Evolutionary conservation across 176 grass and related monocot genomes (phyloP).

Genomic region (Zoysia pacifica): DNA sequence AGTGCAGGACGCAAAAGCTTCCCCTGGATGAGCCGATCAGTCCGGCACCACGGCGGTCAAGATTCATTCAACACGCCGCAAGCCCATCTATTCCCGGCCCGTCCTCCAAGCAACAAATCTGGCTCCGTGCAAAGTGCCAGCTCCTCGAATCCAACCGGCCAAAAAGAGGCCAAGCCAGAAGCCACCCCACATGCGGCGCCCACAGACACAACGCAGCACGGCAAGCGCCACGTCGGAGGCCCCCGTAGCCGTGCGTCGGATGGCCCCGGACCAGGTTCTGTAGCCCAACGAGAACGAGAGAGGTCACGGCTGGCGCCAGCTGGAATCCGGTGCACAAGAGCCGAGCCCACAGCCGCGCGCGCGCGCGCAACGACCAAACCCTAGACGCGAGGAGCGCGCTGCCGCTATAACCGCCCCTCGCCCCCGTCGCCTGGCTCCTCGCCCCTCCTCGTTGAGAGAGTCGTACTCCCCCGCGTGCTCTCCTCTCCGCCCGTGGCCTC

Average conservation of each 20-base stretch:
- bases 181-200: background rate
- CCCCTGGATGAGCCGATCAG: too few relatives aligned
- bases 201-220: background rate
- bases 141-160: slow-evolving; percentile 3
- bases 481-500: slow-evolving; percentile 53
- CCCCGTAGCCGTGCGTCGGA: background rate
- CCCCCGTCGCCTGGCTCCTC: background rate
- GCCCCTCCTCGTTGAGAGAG: slow-evolving; percentile 44
- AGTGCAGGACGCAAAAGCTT: too few relatives aligned
- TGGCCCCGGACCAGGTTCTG: slow-evolving; percentile 10
- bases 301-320: slow-evolving; percentile 14
- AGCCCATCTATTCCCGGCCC: background rate
- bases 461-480: slow-evolving; percentile 43
- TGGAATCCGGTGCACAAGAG: slow-evolving; percentile 10
- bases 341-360: slow-evolving; percentile 5
- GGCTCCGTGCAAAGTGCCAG: background rate
- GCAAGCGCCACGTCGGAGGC: background rate
- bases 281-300: background rate
- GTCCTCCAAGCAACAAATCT: background rate
- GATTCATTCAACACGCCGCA: too few relatives aligned
- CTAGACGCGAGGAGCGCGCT: slow-evolving; percentile 11
- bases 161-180: background rate
- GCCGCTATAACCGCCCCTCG: slow-evolving; percentile 22
- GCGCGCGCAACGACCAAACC: slow-evolving; percentile 12
- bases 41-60: too few relatives aligned